A percentile compares a stretch with the other conserved stretches of the same genome.
phyloP scores from a whole-genome alignment of 2,329 filamentous ascomycete species.

The Rachicladosporium sp. region DNA sequence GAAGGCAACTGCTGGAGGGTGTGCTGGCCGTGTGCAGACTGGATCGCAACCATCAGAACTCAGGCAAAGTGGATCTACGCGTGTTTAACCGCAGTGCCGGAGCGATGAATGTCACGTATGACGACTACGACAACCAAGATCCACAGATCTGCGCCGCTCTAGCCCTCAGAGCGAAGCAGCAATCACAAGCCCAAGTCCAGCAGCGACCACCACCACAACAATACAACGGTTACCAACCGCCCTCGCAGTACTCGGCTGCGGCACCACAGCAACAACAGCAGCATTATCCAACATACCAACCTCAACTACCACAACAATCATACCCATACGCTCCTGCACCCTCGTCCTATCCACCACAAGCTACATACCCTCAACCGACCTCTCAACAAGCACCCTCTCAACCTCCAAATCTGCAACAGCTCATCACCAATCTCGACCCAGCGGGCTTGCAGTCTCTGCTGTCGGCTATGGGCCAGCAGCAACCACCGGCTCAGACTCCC shows the following conservation, averaged over 20 bases:
- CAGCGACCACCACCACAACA: conserved; percentile 22
- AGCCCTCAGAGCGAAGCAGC: conserved; percentile 57
- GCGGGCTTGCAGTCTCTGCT: conserved; percentile 58
- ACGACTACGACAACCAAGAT: conserved; percentile 77
- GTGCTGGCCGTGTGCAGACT: conserved; percentile 76
- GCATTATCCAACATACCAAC: conserved; percentile 11
- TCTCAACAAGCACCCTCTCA: background rate
- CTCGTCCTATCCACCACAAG: conserved; percentile 7
- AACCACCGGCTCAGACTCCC: conserved; percentile 17
- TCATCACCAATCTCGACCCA: conserved; percentile 58
- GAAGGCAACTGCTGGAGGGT: conserved; percentile 76
- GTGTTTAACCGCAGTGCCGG: conserved; percentile 72
- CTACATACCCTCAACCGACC: background rate
- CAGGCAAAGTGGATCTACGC: conserved; percentile 65
- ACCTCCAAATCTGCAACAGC: conserved; percentile 43
- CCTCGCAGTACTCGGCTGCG: conserved; percentile 18
- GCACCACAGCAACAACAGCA: conserved; percentile 11
- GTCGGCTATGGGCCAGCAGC: conserved; percentile 40
- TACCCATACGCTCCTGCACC: conserved; percentile 5
- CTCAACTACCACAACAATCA: background rate
- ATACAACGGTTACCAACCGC: conserved; percentile 25
- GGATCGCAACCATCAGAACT: conserved; percentile 53
- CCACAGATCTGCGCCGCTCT: conserved; percentile 69
- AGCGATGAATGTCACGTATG: conserved; percentile 65
- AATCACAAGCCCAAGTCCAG: conserved; percentile 19